Evolutionary conservation across 208 protist genomes (phyloP).

Genomic region (Acanthamoeba lugdunensis): DNA sequence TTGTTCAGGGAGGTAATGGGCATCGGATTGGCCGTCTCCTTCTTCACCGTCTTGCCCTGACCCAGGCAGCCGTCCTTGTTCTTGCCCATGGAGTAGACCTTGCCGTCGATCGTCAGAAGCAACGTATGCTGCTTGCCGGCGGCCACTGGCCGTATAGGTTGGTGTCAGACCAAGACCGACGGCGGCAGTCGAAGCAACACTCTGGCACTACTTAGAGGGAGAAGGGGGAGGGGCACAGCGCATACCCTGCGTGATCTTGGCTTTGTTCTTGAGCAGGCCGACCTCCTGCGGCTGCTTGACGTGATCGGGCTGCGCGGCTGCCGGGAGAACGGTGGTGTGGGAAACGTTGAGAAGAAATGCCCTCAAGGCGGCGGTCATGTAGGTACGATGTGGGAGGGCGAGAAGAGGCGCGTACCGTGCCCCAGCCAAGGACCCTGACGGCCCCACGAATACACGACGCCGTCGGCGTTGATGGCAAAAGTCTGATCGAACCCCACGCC

Average conservation of each 20-base stretch:
- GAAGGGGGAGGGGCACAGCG: no score
- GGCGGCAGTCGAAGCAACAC: no score
- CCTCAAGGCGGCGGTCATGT: background rate
- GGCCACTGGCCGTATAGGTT: background rate
- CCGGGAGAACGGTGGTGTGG: background rate
- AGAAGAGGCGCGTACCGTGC: background rate
- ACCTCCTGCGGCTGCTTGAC: conserved; percentile 7
- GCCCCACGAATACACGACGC: conserved; percentile 28
- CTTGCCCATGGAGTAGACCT: conserved; percentile 64
- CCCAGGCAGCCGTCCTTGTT: conserved; percentile 58
- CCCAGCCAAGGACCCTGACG: conserved; percentile 44
- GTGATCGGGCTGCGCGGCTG: background rate
- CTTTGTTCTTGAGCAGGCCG: conserved; percentile 16
- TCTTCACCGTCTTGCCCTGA: conserved; percentile 46
- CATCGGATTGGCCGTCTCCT: conserved; percentile 19
- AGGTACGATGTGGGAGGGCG: background rate
- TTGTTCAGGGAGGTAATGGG: conserved; percentile 6
- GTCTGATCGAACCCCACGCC: conserved; percentile 44
- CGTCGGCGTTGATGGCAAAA: background rate
- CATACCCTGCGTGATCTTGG: conserved; percentile 9
- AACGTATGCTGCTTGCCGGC: conserved; percentile 54
- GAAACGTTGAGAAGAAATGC: no score
- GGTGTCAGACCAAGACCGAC: no score
- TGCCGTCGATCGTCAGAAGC: conserved; percentile 37
- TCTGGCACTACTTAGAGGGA: no score